Percentiles rank a stretch among this genome's conserved stretches.
Evolutionary conservation across 805 yeast genomes (phyloP).

Genomic region (Torulaspora franciscae): DNA sequence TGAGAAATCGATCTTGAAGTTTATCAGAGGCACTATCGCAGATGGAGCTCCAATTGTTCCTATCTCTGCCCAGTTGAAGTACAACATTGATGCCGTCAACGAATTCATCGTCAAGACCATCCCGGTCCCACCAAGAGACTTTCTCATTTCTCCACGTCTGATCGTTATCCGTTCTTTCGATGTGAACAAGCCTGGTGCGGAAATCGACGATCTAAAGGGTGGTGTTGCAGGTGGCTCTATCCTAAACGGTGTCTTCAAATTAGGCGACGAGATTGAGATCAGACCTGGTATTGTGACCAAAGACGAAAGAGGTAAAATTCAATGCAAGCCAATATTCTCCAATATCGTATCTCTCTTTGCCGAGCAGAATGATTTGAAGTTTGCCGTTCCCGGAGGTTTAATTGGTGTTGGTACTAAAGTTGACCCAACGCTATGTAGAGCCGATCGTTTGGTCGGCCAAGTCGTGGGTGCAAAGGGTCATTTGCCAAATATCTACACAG

Average conservation of each 20-base stretch:
- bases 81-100: conserved; percentile 97
- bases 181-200: conserved; percentile 98
- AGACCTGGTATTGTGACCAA: conserved; percentile 99
- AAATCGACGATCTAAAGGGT: conserved; percentile 93
- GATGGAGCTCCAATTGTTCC: conserved; percentile 99
- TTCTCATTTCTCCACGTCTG: conserved; percentile 86
- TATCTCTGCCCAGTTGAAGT: conserved; percentile 96
- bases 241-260: conserved; percentile 90
- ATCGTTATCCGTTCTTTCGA: conserved; percentile 98
- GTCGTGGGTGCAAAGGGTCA: conserved; percentile 97
- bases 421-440: conserved; percentile 98
- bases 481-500: conserved; percentile 93
- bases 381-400: conserved; percentile 99
- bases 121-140: conserved; percentile 96
- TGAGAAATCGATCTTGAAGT: conserved; percentile 83
- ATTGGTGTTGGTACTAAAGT: conserved; percentile 99
- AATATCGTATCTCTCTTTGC: conserved; percentile 92
- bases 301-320: conserved; percentile 80
- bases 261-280: conserved; percentile 97
- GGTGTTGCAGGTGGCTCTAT: conserved; percentile 99
- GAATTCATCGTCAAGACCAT: conserved; percentile 88
- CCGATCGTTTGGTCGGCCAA: conserved; percentile 98
- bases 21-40: conserved; percentile 96
- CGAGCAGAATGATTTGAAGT: conserved; percentile 94
- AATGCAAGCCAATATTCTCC: conserved; percentile 93